phyloP scores from a whole-genome alignment of 768 basidiomycete genomes.

The Trametes elegans region DNA sequence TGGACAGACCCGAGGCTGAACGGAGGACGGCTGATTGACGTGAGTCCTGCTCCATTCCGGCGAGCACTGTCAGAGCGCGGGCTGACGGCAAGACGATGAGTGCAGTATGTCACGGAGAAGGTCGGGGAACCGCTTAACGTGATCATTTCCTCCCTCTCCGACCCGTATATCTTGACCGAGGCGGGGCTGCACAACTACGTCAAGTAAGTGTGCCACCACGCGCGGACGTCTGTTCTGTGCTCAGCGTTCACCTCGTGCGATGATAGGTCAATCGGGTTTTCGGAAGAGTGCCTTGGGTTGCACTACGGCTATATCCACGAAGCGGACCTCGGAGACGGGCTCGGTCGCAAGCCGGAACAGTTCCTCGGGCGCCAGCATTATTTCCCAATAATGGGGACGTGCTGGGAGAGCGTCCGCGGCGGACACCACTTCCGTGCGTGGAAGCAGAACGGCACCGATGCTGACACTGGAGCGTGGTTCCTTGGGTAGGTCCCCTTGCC shows the following conservation, averaged over 20 bases:
- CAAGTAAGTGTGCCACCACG: slow-evolving; percentile 42
- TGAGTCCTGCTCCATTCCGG: slow-evolving; percentile 35
- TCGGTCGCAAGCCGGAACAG: slow-evolving; percentile 63
- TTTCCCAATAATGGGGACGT: slow-evolving; percentile 77
- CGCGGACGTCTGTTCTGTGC: not conserved
- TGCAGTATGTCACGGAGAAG: slow-evolving; percentile 60
- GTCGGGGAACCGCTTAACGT: slow-evolving; percentile 83
- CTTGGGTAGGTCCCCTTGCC: slow-evolving; percentile 54
- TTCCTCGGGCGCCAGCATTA: slow-evolving; percentile 78
- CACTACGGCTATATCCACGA: slow-evolving; percentile 74
- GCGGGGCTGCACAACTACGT: slow-evolving; percentile 66
- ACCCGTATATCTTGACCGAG: slow-evolving; percentile 78
- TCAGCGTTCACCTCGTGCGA: not conserved
- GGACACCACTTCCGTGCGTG: slow-evolving; percentile 89
- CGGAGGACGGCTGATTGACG: slow-evolving; percentile 77
- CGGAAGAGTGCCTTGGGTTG: slow-evolving; percentile 78
- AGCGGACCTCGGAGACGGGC: slow-evolving; percentile 83
- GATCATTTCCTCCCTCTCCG: slow-evolving; percentile 75
- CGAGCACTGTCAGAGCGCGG: not conserved
- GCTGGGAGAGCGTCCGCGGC: slow-evolving; percentile 84
- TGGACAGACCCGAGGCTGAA: slow-evolving; percentile 69
- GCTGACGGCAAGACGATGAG: not conserved
- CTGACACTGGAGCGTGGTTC: slow-evolving; percentile 80
- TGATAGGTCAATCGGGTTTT: slow-evolving; percentile 73
- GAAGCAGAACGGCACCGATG: slow-evolving; percentile 80